phyloP scores from a whole-genome alignment of 352 stramenopile species.

The Globisporangium paroecandrum region DNA sequence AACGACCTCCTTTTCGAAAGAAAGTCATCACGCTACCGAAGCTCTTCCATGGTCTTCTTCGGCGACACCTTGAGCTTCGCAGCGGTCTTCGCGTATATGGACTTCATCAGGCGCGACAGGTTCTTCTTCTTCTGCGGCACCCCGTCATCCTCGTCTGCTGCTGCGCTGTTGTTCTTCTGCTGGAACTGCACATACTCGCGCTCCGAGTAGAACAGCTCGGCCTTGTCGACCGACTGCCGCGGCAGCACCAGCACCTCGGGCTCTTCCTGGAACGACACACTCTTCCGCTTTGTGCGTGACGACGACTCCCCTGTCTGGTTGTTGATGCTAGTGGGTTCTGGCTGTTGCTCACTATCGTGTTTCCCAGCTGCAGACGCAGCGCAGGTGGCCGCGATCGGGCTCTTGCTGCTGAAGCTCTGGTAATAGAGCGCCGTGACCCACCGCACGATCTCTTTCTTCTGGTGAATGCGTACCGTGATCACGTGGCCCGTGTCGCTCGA shows the following conservation, averaged over 20 bases:
- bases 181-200: slow-evolving; percentile 59
- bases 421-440: slow-evolving; percentile 67
- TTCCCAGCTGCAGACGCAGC: slow-evolving; percentile 9
- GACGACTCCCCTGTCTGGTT: background rate
- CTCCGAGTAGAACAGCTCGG: slow-evolving; percentile 55
- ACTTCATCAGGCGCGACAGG: slow-evolving; percentile 42
- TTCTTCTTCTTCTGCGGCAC: slow-evolving; percentile 32
- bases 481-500: slow-evolving; percentile 35
- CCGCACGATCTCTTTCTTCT: slow-evolving; percentile 59
- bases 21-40: slow-evolving; percentile 18
- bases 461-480: slow-evolving; percentile 49
- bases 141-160: slow-evolving; percentile 1
- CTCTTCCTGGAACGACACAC: slow-evolving; percentile 52
- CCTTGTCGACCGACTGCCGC: slow-evolving; percentile 38
- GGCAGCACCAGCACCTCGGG: slow-evolving; percentile 48
- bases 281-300: slow-evolving; percentile 29
- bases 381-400: slow-evolving; percentile 4
- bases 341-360: slow-evolving; percentile 18
- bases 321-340: background rate
- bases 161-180: slow-evolving; percentile 17
- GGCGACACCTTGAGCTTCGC: slow-evolving; percentile 49
- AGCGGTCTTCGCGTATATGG: slow-evolving; percentile 53
- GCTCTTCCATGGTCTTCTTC: slow-evolving; percentile 25
- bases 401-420: slow-evolving; percentile 33
- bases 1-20: background rate